phyloP scores from a whole-genome alignment of 176 grass and related monocot genomes.

The Hordeum vulgare region MorexV3_pseudomolecules_assembly NC_058522.1:576701365-576701864 shows the following conservation, averaged over 20 bases:
- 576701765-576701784: slow-evolving; percentile 62
- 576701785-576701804: slow-evolving; percentile 74
- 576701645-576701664: slow-evolving; percentile 1
- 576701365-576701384: not conserved
- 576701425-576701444: not conserved
- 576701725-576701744: slow-evolving; percentile 81
- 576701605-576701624: not conserved
- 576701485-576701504: not conserved
- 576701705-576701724: slow-evolving; percentile 85
- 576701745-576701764: slow-evolving; percentile 85
- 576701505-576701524: not conserved
- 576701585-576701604: not conserved
- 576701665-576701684: not conserved
- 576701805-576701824: slow-evolving; percentile 81
- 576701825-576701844: slow-evolving; percentile 70
- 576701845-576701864: slow-evolving; percentile 66
- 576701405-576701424: not conserved
- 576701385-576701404: not conserved
- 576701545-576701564: not conserved
- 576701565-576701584: not conserved
- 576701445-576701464: not conserved
- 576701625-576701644: not conserved
- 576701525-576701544: not conserved
- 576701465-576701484: not conserved
- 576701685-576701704: slow-evolving; percentile 15